A percentile compares a stretch with the other conserved stretches of the same genome.
These are phyloP conservation scores for Quercus lobata DNA, from an alignment of 331 rosid species.

Conservation along the genomic window DNA sequence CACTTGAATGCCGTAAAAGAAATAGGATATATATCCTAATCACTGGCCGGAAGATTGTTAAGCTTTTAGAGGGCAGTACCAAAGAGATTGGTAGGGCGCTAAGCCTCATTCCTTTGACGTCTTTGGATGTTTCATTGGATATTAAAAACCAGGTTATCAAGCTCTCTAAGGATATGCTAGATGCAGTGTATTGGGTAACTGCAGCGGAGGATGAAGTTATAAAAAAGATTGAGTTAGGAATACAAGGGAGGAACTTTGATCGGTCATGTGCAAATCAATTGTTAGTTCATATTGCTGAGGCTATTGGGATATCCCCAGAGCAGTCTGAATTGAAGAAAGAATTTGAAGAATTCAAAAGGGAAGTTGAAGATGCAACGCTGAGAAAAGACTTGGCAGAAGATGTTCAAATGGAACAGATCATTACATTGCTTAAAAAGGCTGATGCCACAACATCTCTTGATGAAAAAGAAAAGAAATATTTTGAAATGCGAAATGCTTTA, in stretches of 20 bases:
- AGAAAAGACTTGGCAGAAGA: conserved; percentile 40
- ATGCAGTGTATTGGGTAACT: conserved; percentile 29
- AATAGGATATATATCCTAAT: conserved; percentile 49
- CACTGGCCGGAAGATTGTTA: conserved; percentile 41
- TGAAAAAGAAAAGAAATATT: conserved; percentile 41
- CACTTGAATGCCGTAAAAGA: conserved; percentile 42
- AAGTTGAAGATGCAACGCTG: conserved; percentile 31
- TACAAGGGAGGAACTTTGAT: conserved; percentile 30
- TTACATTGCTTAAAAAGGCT: conserved; percentile 40
- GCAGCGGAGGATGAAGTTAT: conserved; percentile 39
- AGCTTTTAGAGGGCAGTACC: conserved; percentile 30
- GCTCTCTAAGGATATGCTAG: conserved; percentile 45
- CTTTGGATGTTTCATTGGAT: conserved; percentile 33
- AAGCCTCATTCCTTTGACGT: conserved; percentile 34
- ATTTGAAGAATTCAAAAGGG: conserved; percentile 39
- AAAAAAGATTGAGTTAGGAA: conserved; percentile 40
- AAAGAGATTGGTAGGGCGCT: conserved; percentile 40
- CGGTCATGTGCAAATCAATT: conserved; percentile 23
- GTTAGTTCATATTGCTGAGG: conserved; percentile 38
- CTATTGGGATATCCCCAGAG: conserved; percentile 42
- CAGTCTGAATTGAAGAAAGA: conserved; percentile 38
- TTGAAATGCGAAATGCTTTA: conserved; percentile 38
- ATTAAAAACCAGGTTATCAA: conserved; percentile 24
- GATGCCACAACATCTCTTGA: conserved; percentile 31
- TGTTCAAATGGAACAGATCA: conserved; percentile 41